Evolutionary conservation across 805 yeast species (phyloP).

Genomic region (Saturnispora mendoncae): DNA sequence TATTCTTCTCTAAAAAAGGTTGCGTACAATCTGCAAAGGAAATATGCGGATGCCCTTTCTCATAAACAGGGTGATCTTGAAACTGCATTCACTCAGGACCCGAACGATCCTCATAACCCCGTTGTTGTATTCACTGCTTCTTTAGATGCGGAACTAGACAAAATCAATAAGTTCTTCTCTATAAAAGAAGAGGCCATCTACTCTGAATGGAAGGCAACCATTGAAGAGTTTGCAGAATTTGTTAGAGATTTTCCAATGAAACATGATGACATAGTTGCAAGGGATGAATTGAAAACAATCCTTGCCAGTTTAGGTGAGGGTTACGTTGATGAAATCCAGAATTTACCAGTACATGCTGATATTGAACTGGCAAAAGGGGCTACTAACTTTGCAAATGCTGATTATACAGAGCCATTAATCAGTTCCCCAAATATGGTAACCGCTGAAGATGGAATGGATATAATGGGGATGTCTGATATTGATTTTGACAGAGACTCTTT

Average conservation of each 20-base stretch:
- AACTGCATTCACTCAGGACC: slow-evolving; percentile 24
- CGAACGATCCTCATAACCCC: slow-evolving; percentile 36
- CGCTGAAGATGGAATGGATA: slow-evolving; percentile 5
- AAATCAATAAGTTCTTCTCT: slow-evolving; percentile 67
- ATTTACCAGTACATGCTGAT: background rate
- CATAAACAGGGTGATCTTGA: slow-evolving; percentile 19
- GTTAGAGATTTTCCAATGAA: slow-evolving; percentile 31
- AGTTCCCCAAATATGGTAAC: background rate
- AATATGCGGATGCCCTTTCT: slow-evolving; percentile 29
- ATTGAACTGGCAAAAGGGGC: background rate
- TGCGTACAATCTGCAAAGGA: slow-evolving; percentile 75
- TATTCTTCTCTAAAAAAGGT: slow-evolving; percentile 81
- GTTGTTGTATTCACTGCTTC: slow-evolving; percentile 56
- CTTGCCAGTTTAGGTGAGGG: slow-evolving; percentile 10
- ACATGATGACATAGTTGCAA: slow-evolving; percentile 13
- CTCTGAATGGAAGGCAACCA: slow-evolving; percentile 45
- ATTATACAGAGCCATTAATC: background rate
- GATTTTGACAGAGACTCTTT: slow-evolving; percentile 15
- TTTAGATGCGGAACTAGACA: slow-evolving; percentile 64
- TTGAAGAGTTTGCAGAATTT: slow-evolving; percentile 56
- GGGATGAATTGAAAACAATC: slow-evolving; percentile 14
- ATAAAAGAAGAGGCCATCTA: slow-evolving; percentile 54
- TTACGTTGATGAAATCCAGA: slow-evolving; percentile 6
- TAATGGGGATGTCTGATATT: slow-evolving; percentile 9
- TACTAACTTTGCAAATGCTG: background rate